These are phyloP conservation scores for Oemleria cerasiformis DNA, from an alignment of 306 rosid species.

Conservation along the genomic window DNA sequence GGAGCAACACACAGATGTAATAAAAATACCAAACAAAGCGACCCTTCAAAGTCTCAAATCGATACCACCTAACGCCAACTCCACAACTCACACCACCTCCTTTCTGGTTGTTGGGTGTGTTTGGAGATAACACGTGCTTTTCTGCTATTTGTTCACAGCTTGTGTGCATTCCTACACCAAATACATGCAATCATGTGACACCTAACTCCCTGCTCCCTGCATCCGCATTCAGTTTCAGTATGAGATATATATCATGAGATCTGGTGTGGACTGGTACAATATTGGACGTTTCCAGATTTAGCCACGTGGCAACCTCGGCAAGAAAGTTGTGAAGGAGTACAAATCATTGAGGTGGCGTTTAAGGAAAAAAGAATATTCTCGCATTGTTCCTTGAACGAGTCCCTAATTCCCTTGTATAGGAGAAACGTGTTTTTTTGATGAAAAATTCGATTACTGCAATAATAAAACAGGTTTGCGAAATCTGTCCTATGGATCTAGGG, in stretches of 20 bases:
- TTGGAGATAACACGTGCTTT: not conserved
- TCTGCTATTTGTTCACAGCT: not conserved
- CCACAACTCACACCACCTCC: not conserved
- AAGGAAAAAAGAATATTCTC: conserved; percentile 6
- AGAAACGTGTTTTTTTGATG: not conserved
- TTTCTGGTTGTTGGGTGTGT: not conserved
- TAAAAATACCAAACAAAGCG: conserved; percentile 25
- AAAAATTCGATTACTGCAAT: too few relatives aligned
- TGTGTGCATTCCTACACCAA: not conserved
- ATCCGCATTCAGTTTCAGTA: not conserved
- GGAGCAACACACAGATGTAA: too few relatives aligned
- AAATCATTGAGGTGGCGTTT: not conserved
- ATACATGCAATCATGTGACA: not conserved
- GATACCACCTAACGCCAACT: conserved; percentile 33
- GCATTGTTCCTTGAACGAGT: not conserved
- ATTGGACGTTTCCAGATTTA: not conserved
- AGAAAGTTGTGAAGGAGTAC: not conserved
- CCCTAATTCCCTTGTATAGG: not conserved
- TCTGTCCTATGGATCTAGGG: too few relatives aligned
- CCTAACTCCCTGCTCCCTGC: not conserved
- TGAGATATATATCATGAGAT: too few relatives aligned
- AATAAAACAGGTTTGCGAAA: too few relatives aligned
- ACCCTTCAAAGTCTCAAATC: conserved; percentile 31
- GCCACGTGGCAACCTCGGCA: not conserved
- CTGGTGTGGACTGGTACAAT: not conserved